These are phyloP conservation scores for Ophioceras dolichostomum DNA, from an alignment of 2,329 filamentous ascomycete genomes.

Conservation along the genomic window DNA sequence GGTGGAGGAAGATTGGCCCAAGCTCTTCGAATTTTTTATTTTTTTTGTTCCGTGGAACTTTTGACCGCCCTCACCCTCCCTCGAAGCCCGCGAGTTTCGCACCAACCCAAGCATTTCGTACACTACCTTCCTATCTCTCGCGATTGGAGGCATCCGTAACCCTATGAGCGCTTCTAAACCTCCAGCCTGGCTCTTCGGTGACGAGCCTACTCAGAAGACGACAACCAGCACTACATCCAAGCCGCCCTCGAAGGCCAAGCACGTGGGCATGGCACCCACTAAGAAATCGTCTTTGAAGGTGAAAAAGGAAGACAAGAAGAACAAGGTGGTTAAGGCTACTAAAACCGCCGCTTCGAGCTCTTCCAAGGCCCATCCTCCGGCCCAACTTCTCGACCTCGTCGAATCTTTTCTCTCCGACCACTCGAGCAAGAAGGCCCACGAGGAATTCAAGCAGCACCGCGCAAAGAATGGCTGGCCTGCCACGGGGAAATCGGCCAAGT, in stretches of 20 bases:
- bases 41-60: background rate
- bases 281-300: background rate
- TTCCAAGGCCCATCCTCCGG: conserved; percentile 24
- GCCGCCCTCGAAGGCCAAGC: background rate
- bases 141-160: no score
- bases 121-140: no score
- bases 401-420: conserved; percentile 54
- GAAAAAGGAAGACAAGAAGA: background rate
- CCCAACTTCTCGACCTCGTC: conserved; percentile 54
- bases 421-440: conserved; percentile 48
- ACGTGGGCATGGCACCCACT: background rate
- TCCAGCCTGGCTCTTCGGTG: conserved; percentile 2
- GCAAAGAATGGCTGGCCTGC: conserved; percentile 18
- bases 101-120: no score
- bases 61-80: no score
- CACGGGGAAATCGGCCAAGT: conserved; percentile 7
- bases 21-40: background rate
- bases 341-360: background rate
- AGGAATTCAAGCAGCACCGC: conserved; percentile 52
- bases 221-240: background rate
- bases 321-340: no score
- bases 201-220: no score
- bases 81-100: no score
- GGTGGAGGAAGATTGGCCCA: background rate
- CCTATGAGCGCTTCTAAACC: conserved; percentile 1